Conservation (phyloP, 148 eudicot species). For the Nepenthes gracilis region DNA sequence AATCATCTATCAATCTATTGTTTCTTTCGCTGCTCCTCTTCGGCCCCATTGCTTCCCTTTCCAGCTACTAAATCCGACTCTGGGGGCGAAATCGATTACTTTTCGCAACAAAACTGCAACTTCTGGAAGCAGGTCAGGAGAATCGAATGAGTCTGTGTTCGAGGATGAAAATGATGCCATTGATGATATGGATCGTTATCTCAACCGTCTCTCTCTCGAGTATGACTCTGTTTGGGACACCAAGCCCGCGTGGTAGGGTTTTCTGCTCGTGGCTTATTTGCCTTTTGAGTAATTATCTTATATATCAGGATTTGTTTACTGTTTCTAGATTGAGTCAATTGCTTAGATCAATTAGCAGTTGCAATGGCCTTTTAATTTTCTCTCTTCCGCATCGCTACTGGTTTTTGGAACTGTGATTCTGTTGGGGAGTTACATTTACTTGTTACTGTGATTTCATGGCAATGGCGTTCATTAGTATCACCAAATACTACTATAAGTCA, state of each 20-base stretch:
- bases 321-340: not conserved
- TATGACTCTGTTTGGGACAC: constrained; percentile 99
- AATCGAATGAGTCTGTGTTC: constrained; percentile 11
- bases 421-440: too few relatives aligned
- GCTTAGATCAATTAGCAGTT: not conserved
- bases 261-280: not conserved
- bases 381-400: too few relatives aligned
- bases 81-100: not conserved
- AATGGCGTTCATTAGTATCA: too few relatives aligned
- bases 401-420: too few relatives aligned
- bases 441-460: too few relatives aligned
- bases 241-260: constrained; percentile 69
- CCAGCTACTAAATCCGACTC: not conserved
- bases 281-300: too few relatives aligned
- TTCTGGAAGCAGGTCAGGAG: not conserved
- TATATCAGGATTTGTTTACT: not conserved
- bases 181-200: constrained; percentile 75
- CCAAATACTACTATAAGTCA: too few relatives aligned
- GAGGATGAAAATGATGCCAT: constrained; percentile 58
- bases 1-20: constrained; percentile 6
- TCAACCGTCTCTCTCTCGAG: constrained; percentile 80
- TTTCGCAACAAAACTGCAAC: not conserved
- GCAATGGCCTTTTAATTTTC: not conserved
- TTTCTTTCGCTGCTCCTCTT: constrained; percentile 9
- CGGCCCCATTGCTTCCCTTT: constrained; percentile 7